Base-by-base conservation (phyloP, 306 rosid genomes). In the Cercis canadensis region DNA sequence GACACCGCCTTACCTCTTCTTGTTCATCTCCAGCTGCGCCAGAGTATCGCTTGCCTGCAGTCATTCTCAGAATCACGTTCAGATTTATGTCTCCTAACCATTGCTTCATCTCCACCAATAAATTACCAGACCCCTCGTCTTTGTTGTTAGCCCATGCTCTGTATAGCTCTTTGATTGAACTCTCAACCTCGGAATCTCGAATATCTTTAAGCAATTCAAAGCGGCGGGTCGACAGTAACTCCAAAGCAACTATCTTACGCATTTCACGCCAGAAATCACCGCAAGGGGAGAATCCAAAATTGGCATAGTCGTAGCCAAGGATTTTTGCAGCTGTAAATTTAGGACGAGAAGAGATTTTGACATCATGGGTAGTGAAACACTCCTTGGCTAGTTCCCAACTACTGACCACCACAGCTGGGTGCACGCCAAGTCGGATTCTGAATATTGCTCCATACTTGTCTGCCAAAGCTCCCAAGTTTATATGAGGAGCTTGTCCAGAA, bases 341-440 rank as follows among this genome's bases (percentile, higher is more conserved):
- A 12, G 92, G 90, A 3, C 93, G 88, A 4, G 85, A 71, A 4
- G 85, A 57, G 4, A 75, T 29, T 0, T 60, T 68, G 13, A 29
- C 15, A 39, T 85, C 88, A n/a, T 74, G 84, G 5, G 75, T 62
- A 9, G 89, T 74, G 67, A 83, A 83, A 45, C 85, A 75, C 69
- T 88, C 90, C 21, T 77, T 88, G 0, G 89, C 89, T 60, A 81
- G 58, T 50, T 83, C 89, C 80, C 76, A 70, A 8, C 54, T 65
- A 17, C 81, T 86, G 7, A 88, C 82, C 1, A 85, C 79, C 41
- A 85, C 45, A 11, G 82, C 81, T 41, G 43, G 47, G 9, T 80
- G 85, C 0, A 62, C 55, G 0, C 93, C 93, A 0, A 88, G 16
- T n/a, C 71, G 17, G 34, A 88, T 54, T 40, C 61, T 37, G 55